Evolutionary conservation across 1,139 yeast genomes (phyloP).

Genomic region (Yamadazyma aaseri): DNA sequence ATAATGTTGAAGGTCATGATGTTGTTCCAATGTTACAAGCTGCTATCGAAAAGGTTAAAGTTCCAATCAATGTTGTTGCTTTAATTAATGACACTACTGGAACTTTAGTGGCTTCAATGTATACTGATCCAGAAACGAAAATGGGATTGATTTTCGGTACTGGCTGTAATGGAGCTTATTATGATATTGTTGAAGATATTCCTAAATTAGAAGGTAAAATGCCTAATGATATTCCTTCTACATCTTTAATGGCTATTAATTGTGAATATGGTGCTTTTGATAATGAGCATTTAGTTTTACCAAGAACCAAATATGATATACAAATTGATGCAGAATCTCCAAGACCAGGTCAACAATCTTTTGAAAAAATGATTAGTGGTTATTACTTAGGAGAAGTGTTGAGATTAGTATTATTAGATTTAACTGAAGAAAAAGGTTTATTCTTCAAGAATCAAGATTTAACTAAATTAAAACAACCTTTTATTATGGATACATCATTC

Average conservation of each 20-base stretch:
- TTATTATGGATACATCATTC: conserved; percentile 84
- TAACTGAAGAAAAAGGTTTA: conserved; percentile 56
- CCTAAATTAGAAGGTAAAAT: conserved; percentile 80
- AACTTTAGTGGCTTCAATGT: conserved; percentile 92
- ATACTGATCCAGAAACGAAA: conserved; percentile 82
- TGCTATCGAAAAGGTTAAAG: conserved; percentile 60
- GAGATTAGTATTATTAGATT: conserved; percentile 76
- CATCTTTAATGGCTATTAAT: conserved; percentile 89
- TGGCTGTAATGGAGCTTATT: conserved; percentile 97
- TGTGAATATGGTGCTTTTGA: conserved; percentile 99
- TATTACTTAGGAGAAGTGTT: conserved; percentile 92
- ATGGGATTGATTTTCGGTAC: conserved; percentile 98
- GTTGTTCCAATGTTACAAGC: conserved; percentile 88
- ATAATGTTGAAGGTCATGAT: conserved; percentile 90
- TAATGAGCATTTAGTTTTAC: conserved; percentile 79
- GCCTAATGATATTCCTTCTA: conserved; percentile 58
- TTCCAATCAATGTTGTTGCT: conserved; percentile 87
- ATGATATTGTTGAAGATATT: conserved; percentile 69
- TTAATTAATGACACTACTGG: conserved; percentile 97
- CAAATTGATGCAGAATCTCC: conserved; percentile 83
- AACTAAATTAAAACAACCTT: conserved; percentile 54
- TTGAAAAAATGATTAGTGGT: conserved; percentile 97
- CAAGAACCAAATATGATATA: conserved; percentile 86
- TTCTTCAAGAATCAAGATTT: conserved; percentile 72
- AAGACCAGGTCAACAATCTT: conserved; percentile 94